Base-by-base conservation (phyloP, 495 filamentous ascomycete genomes). In the Hypoxylon fuscum region DNA sequence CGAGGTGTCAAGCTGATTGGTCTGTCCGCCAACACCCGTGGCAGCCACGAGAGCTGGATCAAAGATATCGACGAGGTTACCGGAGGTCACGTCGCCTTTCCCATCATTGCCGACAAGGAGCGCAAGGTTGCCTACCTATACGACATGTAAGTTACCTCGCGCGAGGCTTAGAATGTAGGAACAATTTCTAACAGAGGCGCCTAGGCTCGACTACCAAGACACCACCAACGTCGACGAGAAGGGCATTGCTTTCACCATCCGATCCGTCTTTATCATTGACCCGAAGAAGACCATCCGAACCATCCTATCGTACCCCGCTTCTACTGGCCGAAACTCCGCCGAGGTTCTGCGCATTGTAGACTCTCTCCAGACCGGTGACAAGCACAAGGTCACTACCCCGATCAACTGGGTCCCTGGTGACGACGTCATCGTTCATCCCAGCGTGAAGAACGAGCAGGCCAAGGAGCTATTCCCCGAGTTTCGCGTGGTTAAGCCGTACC, bases 221-320 rank as follows among this genome's bases (percentile, higher is more conserved):
- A 83, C 80, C 59, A 85, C 83, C 78, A 98, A 97, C 81, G 93
- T 97, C 50, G 92, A 96, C 76, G 80, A 86, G 71, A 98, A 98
- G 87, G 95, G 92, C 62, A 92, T 96, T 69, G 93, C 95, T 54
- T 96, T 98, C 80, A 98, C 95, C 74, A 97, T 98, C 83, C 93
- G 95, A 72, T 96, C 92, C 64, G 96, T 98, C 77, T 98, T 98
- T 85, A 83, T 98, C 81, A 96, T 98, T 76, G 95, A 98, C 83
- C 96, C 95, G 53, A 96, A 89, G 85, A 97, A 98, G 87, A 93
- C 88, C 59, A 97, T 98, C 77, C 92, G 95, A 69, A 87, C 92
- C 70, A 97, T 96, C 76, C 85, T 98, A 62, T 89, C 93, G 68
- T 98, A 97, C 85, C 96, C 96, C 14, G 95, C 96, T 55, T 97